Evolutionary conservation across 2,329 filamentous ascomycete species (phyloP).

Genomic region (Penicillium sp.): DNA sequence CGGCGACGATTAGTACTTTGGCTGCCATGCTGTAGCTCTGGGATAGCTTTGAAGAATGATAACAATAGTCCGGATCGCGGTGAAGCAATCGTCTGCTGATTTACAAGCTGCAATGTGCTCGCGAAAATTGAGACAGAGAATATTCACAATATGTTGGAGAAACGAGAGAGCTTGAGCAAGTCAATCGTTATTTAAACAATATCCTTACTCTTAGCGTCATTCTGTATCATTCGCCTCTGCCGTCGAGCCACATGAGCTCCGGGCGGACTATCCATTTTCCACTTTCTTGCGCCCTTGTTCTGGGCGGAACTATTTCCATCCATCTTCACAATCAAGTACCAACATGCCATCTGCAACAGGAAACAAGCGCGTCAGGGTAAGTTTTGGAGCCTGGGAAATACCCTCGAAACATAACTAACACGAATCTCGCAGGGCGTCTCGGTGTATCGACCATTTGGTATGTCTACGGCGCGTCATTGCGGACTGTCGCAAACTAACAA

Average conservation of each 20-base stretch:
- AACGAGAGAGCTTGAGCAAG: not conserved
- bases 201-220: not conserved
- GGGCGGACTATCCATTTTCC: constrained; percentile 4
- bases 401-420: constrained; percentile 20
- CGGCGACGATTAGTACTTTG: constrained; percentile 84
- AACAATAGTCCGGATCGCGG: not conserved
- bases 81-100: not conserved
- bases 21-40: constrained; percentile 47
- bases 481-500: constrained; percentile 6
- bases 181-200: not conserved
- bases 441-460: constrained; percentile 48
- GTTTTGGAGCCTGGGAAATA: constrained; percentile 9
- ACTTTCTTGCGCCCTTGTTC: constrained; percentile 12
- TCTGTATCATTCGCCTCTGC: constrained; percentile 4
- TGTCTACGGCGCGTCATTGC: constrained; percentile 10
- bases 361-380: constrained; percentile 53
- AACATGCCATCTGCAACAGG: constrained; percentile 53
- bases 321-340: not conserved
- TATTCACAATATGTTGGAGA: too few species aligned
- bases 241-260: not conserved
- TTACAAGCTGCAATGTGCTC: constrained; percentile 9
- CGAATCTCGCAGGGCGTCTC: constrained; percentile 40
- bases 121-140: not conserved
- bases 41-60: constrained; percentile 14
- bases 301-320: not conserved